phyloP scores from a whole-genome alignment of 805 yeast genomes.

The Ogataea henricii region DNA sequence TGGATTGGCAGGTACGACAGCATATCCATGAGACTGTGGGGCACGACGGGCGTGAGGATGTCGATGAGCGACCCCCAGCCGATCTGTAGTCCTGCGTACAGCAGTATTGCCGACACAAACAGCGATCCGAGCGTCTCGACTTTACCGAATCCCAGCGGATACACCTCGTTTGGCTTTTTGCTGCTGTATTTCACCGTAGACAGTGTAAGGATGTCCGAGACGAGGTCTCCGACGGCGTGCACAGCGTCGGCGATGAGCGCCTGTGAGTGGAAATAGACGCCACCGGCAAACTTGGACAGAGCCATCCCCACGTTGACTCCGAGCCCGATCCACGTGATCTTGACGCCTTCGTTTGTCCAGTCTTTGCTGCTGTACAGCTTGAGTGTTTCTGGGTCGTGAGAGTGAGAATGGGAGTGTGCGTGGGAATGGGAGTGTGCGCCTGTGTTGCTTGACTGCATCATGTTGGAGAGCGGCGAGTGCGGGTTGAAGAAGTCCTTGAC shows the following conservation, averaged over 20 bases:
- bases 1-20: constrained; percentile 52
- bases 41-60: constrained; percentile 66
- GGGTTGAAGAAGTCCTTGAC: constrained; percentile 39
- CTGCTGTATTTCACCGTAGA: constrained; percentile 81
- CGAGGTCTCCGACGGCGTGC: constrained; percentile 87
- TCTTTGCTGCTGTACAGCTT: constrained; percentile 47
- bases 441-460: constrained; percentile 18
- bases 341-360: constrained; percentile 76
- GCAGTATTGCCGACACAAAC: constrained; percentile 78
- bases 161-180: constrained; percentile 56
- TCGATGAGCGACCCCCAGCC: constrained; percentile 82
- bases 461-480: constrained; percentile 34
- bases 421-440: constrained; percentile 24
- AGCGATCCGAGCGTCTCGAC: constrained; percentile 90
- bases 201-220: constrained; percentile 86
- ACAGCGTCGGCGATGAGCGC: constrained; percentile 93
- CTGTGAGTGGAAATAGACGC: constrained; percentile 90
- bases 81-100: constrained; percentile 87
- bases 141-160: constrained; percentile 91
- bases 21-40: constrained; percentile 59
- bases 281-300: constrained; percentile 82
- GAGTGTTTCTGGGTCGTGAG: constrained; percentile 43
- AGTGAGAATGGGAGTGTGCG: constrained; percentile 42
- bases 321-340: constrained; percentile 91
- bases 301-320: constrained; percentile 86